Base-by-base conservation (phyloP, 768 basidiomycete species). In the Botryobasidium botryosum region DNA sequence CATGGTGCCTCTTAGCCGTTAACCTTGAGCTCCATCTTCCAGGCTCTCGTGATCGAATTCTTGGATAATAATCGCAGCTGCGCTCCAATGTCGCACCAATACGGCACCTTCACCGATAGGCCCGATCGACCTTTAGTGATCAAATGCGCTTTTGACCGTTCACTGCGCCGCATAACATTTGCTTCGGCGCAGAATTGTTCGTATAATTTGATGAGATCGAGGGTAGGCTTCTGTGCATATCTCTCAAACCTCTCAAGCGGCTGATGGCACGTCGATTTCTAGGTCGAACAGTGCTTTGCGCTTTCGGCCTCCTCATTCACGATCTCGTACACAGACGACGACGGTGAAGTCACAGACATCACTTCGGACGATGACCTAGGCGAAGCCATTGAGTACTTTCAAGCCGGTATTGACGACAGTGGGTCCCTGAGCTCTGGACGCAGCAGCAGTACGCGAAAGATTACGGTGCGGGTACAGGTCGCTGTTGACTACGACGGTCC, bases 401-500 rank as follows among this genome's bases (percentile, higher is more conserved):
- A 77, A 45, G 76, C 74, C 1, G 79, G 80, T 13, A 62, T 58
- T 8, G 88, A 87, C 50, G 82, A 85, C 52, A 69, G 15, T 21
- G 28, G 23, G 25, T 88, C 85, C 36, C 75, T 79, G 43, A 61
- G 79, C 25, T 81, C 80, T 10, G 67, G 68, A 24, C 62, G 70
- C 15, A 79, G 78, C 53, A 66, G 72, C 48, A 48, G 51, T 40
- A 39, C 35, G 8, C 68, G 72, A 35, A 86, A 77, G 57, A 80
- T 94, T 45, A 81, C 79, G 1, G 62, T 94, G 13, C 69, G 72
- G 6, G 74, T 94, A 28, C 68, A 77, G 36, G 76, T 96, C 33
- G 66, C 68, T 6, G 75, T 91, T 50, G 88, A 91, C 49, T 91
- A 87, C 53, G 90, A 94, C 58, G 86, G 86, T 0, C 86, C 81